These are phyloP conservation scores for Eucalyptus coolabah DNA, from an alignment of 345 rosid species.

Conservation along the genomic window DNA sequence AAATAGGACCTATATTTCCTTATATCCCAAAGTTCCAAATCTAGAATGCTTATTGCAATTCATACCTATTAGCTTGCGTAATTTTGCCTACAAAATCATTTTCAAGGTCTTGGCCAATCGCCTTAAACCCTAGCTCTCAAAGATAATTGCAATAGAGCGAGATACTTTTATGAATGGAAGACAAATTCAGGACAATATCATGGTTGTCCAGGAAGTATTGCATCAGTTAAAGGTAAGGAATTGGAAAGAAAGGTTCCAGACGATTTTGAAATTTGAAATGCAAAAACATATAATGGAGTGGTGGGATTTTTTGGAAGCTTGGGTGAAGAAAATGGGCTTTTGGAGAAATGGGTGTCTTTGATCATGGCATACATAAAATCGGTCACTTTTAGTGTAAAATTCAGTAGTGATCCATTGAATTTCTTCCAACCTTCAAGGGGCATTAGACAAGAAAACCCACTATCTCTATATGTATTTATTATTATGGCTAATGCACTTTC, in stretches of 20 bases:
- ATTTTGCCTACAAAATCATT: not conserved
- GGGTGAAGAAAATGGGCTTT: not conserved
- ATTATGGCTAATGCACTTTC: not conserved
- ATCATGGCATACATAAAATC: too few relatives aligned
- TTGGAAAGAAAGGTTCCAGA: not conserved
- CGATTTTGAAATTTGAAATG: not conserved
- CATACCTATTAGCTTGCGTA: not conserved
- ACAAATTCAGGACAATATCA: not conserved
- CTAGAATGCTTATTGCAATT: not conserved
- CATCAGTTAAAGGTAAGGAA: not conserved
- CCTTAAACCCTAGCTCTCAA: not conserved
- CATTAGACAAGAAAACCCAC: not conserved
- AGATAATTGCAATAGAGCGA: not conserved
- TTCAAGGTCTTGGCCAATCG: not conserved
- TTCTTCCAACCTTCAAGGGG: not conserved
- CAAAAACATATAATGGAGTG: accelerated
- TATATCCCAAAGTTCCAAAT: not conserved
- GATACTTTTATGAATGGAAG: not conserved
- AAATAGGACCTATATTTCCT: not conserved
- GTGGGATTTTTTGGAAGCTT: not conserved
- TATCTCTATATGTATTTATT: accelerated
- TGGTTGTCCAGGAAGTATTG: not conserved
- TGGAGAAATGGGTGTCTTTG: not conserved
- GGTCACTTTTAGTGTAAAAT: too few relatives aligned
- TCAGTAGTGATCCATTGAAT: not conserved